Conservation (phyloP, 305 asterid genomes). For the Petunia hybrid region DNA sequence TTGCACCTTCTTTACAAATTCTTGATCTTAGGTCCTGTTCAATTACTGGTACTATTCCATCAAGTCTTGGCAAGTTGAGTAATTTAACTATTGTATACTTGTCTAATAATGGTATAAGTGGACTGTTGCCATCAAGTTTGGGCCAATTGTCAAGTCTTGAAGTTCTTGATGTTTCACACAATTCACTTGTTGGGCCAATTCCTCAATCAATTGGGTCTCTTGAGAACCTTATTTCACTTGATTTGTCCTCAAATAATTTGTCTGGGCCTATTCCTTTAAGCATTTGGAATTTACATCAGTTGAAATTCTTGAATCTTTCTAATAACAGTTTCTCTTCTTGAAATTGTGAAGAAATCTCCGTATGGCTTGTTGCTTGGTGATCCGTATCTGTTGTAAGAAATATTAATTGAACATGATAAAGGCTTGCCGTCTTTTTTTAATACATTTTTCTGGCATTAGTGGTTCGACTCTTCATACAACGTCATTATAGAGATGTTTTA, state of each 20-base stretch:
- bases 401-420: too few species aligned
- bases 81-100: slow-evolving; percentile 61
- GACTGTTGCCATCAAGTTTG: slow-evolving; percentile 68
- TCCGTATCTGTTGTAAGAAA: too few species aligned
- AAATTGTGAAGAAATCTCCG: neutral
- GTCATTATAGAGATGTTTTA: too few species aligned
- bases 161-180: slow-evolving; percentile 71
- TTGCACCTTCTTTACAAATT: slow-evolving; percentile 59
- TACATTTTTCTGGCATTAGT: too few species aligned
- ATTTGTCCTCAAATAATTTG: slow-evolving; percentile 69
- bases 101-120: slow-evolving; percentile 61
- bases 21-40: slow-evolving; percentile 81
- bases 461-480: too few species aligned
- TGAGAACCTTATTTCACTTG: slow-evolving; percentile 60
- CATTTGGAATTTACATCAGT: slow-evolving; percentile 57
- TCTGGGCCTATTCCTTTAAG: slow-evolving; percentile 66
- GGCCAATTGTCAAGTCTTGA: slow-evolving; percentile 56
- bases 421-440: too few species aligned
- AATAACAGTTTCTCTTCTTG: slow-evolving; percentile 72
- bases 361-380: too few species aligned
- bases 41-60: slow-evolving; percentile 61
- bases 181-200: slow-evolving; percentile 62
- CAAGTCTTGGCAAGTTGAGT: slow-evolving; percentile 64
- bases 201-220: slow-evolving; percentile 50
- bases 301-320: slow-evolving; percentile 72